Conservation (phyloP, 2,329 filamentous ascomycete genomes). For the Hypoxylon sp. region DNA sequence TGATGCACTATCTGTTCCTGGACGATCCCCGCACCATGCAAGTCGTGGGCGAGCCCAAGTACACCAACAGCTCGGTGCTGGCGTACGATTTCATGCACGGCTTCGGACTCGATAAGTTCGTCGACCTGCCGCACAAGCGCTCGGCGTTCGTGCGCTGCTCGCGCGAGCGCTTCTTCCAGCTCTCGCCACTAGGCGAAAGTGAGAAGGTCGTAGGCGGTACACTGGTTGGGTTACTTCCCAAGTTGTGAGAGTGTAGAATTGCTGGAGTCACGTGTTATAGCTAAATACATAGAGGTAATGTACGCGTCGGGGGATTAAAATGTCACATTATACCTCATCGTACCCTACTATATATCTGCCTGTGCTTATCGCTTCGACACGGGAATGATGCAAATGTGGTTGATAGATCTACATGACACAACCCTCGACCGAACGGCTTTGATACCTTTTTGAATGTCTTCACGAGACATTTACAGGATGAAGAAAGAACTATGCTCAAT, state of each 20-base stretch:
- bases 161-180: slow-evolving; percentile 76
- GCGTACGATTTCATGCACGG: slow-evolving; percentile 82
- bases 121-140: slow-evolving; percentile 79
- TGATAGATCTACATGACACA: not conserved
- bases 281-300: slow-evolving; percentile 9
- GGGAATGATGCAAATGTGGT: not conserved
- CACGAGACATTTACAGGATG: not conserved
- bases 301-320: not conserved
- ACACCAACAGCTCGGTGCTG: slow-evolving; percentile 76
- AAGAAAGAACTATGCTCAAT: not conserved
- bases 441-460: not conserved
- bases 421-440: not conserved
- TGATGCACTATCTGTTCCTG: slow-evolving; percentile 73
- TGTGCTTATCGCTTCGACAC: not conserved
- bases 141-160: slow-evolving; percentile 75
- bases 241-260: slow-evolving; percentile 56
- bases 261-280: slow-evolving; percentile 12
- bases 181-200: slow-evolving; percentile 69
- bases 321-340: slow-evolving; percentile 6
- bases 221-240: slow-evolving; percentile 65
- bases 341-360: too few relatives aligned
- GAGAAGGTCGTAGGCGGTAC: slow-evolving; percentile 69
- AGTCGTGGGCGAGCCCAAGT: slow-evolving; percentile 78
- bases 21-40: slow-evolving; percentile 69
- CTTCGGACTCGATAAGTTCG: slow-evolving; percentile 77